Evolutionary conservation across 768 basidiomycete genomes (phyloP).

Genomic region (Nevesoporus exiguus): DNA sequence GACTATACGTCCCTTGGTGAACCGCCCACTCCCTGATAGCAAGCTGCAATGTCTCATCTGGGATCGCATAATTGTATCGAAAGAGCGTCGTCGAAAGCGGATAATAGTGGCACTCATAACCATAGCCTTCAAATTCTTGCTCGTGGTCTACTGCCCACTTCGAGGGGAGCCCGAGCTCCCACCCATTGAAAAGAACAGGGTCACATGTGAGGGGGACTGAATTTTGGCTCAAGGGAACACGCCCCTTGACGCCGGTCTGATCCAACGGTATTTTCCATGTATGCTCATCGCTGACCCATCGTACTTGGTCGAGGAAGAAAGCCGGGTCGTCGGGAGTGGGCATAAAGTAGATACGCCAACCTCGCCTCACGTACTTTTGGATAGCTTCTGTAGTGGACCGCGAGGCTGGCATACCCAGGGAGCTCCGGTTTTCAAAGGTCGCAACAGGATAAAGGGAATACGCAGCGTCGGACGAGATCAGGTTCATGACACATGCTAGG

Average conservation of each 20-base stretch:
- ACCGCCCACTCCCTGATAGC: constrained; percentile 6
- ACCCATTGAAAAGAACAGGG: constrained; percentile 16
- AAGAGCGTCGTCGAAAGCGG: constrained; percentile 19
- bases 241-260: background rate
- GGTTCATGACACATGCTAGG: constrained; percentile 29
- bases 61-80: constrained; percentile 25
- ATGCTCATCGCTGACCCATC: constrained; percentile 32
- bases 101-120: background rate
- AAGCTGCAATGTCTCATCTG: constrained; percentile 2
- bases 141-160: no score
- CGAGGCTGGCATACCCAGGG: constrained; percentile 21
- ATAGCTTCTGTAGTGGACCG: constrained; percentile 4
- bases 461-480: constrained; percentile 39
- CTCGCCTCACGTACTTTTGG: constrained; percentile 36
- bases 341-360: constrained; percentile 24
- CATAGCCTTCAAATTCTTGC: rapidly evolving
- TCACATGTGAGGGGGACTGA: background rate
- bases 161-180: background rate
- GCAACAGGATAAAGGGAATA: constrained; percentile 41
- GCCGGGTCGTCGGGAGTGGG: constrained; percentile 1
- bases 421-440: constrained; percentile 35
- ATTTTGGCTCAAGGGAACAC: background rate
- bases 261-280: background rate
- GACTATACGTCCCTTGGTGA: no score
- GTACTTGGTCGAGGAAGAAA: constrained; percentile 18